Base-by-base conservation (phyloP, 2,329 filamentous ascomycete species). In the Penicillium sp. region DNA sequence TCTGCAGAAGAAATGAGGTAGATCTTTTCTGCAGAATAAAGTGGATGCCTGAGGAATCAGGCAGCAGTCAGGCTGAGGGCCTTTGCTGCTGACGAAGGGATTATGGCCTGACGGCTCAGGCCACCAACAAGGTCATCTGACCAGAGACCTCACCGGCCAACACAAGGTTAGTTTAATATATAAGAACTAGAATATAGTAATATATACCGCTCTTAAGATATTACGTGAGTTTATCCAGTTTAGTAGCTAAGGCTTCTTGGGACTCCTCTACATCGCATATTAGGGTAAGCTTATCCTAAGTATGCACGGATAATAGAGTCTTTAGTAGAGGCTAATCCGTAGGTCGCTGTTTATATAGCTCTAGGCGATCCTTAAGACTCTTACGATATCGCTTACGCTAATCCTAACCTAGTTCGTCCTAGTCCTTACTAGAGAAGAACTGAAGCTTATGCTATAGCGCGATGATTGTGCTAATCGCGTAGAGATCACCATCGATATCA, bases 391-490 rank as follows among this genome's bases (percentile, higher is more conserved):
- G 8, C 17, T 1, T 11, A 1, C 20, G 20, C 43, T 3, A 47
- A 12, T 47, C 41, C 38, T 2, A 10, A 41, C 38, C 38, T 41
- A 2, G n/a, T 47, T 47, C 14, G 20, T 58, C 59, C 62, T 49
- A 67, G 15, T 67, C 57, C 8, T 48, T 51, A 2, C 15, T 55
- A 11, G 17, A 7, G 39, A 65, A 67, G 58, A 67, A 67, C 51
- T 64, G 6, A 15, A 63, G 38, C 53, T 63, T 67, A 35, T 64
- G 58, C 31, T 34, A 5, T 31, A 39, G 52, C 5, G 55, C 54
- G 14, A 67, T 17, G 1, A 68, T 65, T 17, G 56, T 67, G 8
- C 48, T 39, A 51, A 66, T 58, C 55, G 45, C 48, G 56, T 63
- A 67, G 28, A 66, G 41, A 51, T 67, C 4, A 7, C 56, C 37